Conservation (phyloP, 176 grass and related monocot genomes). For the Hordeum marinum region DNA sequence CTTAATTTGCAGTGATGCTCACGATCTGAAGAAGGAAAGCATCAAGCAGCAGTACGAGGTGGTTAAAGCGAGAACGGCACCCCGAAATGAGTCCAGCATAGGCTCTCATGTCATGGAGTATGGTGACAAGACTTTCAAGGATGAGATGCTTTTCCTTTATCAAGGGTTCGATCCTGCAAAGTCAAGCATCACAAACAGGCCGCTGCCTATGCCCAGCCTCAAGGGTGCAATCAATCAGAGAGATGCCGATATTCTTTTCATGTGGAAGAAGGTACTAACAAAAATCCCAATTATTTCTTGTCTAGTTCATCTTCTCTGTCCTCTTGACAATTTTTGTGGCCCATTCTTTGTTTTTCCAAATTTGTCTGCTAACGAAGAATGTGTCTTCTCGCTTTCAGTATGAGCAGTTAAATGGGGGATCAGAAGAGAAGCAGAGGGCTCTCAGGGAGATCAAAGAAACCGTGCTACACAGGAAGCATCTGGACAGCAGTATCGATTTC, state of each 20-base stretch:
- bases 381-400: conserved; percentile 48
- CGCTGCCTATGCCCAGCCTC: conserved; percentile 17
- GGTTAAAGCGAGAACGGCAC: conserved; percentile 76
- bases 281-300: not conserved
- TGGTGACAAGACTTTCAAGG: conserved; percentile 82
- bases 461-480: conserved; percentile 63
- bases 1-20: conserved; percentile 57
- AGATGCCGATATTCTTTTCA: conserved; percentile 84
- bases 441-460: conserved; percentile 59
- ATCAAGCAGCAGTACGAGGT: conserved; percentile 64
- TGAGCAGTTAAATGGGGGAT: conserved; percentile 44
- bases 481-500: conserved; percentile 65
- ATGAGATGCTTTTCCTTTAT: conserved; percentile 75
- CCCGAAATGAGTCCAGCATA: conserved; percentile 17
- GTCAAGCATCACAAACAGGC: conserved; percentile 39
- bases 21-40: conserved; percentile 72
- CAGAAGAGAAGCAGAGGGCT: conserved; percentile 44
- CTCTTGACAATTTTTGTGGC: not conserved
- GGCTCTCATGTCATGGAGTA: conserved; percentile 97
- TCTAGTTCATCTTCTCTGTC: not conserved
- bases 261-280: conserved; percentile 81
- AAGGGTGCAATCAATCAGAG: conserved; percentile 68
- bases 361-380: not conserved
- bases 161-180: conserved; percentile 87
- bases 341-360: not conserved